Conservation (phyloP, 495 filamentous ascomycete species). For the Aspergillus avenaceus region DNA sequence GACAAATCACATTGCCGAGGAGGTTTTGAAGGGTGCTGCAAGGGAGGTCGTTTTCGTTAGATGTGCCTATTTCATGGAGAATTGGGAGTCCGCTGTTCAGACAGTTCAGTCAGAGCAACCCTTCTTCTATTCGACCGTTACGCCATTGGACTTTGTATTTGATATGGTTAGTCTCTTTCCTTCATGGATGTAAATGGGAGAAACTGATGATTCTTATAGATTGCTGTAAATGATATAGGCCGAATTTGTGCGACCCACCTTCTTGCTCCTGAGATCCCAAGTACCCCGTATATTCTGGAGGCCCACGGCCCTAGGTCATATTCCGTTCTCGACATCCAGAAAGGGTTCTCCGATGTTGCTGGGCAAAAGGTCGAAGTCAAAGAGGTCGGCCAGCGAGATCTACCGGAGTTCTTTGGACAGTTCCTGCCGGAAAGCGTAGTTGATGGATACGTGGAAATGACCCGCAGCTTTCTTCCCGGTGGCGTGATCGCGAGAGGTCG, state of each 20-base stretch:
- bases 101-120: background rate
- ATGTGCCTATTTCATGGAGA: slow-evolving; percentile 12
- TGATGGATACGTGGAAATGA: slow-evolving; percentile 7
- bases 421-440: slow-evolving; percentile 1
- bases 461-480: slow-evolving; percentile 4
- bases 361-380: background rate
- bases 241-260: background rate
- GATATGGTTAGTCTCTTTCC: slow-evolving; percentile 1
- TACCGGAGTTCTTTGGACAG: background rate
- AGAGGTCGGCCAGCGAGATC: background rate
- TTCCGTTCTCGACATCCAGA: background rate
- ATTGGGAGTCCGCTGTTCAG: background rate
- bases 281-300: slow-evolving; percentile 2
- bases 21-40: slow-evolving; percentile 1
- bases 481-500: background rate
- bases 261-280: background rate
- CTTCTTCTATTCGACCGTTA: slow-evolving; percentile 1
- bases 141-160: slow-evolving; percentile 5
- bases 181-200: background rate
- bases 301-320: slow-evolving; percentile 2
- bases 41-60: slow-evolving; percentile 3
- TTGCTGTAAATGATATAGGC: slow-evolving; percentile 11
- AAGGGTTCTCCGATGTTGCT: background rate
- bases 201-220: background rate
- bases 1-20: slow-evolving; percentile 9